Evolutionary conservation across 2,329 filamentous ascomycete genomes (phyloP).

Genomic region (Neurospora crassa): DNA sequence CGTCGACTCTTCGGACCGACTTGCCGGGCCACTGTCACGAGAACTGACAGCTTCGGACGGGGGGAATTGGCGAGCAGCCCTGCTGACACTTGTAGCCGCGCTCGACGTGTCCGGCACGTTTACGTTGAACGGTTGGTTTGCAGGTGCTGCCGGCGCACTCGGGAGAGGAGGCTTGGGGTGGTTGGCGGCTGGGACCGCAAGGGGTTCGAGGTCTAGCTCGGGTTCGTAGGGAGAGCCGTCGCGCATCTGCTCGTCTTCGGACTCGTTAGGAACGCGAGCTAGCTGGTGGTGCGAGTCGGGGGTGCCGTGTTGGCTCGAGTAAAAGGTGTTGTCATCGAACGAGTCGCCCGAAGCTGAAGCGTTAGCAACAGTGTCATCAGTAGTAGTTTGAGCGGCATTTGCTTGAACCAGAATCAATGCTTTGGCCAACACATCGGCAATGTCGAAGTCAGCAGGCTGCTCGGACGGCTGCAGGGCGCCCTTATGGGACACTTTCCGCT

Average conservation of each 20-base stretch:
- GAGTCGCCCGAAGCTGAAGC: constrained; percentile 63
- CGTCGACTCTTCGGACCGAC: constrained; percentile 32
- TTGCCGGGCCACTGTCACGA: constrained; percentile 31
- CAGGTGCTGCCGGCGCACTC: background rate
- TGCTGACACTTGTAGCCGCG: constrained; percentile 5
- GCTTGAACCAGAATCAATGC: constrained; percentile 63
- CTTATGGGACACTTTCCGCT: constrained; percentile 38
- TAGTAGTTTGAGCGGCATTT: constrained; percentile 48
- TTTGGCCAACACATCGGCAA: constrained; percentile 62
- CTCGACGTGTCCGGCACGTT: constrained; percentile 12
- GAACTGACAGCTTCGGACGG: constrained; percentile 22
- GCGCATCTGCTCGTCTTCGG: constrained; percentile 29
- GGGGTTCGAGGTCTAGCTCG: constrained; percentile 20
- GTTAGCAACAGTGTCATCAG: constrained; percentile 48
- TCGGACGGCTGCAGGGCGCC: constrained; percentile 34
- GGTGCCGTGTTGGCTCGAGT: constrained; percentile 88
- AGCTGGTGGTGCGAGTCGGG: constrained; percentile 40
- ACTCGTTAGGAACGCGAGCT: constrained; percentile 39
- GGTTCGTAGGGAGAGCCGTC: constrained; percentile 27
- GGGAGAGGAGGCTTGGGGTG: constrained; percentile 4
- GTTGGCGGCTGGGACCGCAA: constrained; percentile 6
- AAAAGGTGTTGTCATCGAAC: constrained; percentile 89
- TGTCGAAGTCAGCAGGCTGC: constrained; percentile 54
- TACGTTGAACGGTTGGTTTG: constrained; percentile 2
- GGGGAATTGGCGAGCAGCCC: constrained; percentile 5